Base-by-base conservation (phyloP, 305 asterid genomes). In the Solanum hybrid region DNA sequence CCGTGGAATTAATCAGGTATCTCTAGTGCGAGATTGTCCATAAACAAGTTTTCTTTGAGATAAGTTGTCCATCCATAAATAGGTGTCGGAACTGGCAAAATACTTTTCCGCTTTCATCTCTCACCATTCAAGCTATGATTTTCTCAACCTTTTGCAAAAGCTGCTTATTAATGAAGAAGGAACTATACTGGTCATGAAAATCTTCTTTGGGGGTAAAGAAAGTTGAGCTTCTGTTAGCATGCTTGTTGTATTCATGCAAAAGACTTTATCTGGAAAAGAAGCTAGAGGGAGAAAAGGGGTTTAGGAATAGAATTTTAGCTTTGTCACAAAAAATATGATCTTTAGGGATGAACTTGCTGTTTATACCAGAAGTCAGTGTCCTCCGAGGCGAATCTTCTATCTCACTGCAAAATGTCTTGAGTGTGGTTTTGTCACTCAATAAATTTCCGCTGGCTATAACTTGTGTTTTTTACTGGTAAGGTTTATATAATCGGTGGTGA, bases 1-100 rank as follows among this genome's bases (percentile, higher is more conserved):
- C 90, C 96, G 97, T 76, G 98, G 95, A 87, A 94, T 95, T 90
- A 95, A 96, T 91, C 98, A 95, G 96, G 98, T 93, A 88, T 72
- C n/a, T 75, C 73, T 40, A 31, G 69, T 45, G 75, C 7, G 38
- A 72, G 27, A 40, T 66, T 35, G 77, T 72, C 88, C 56, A 34
- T 66, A 60, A 66, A 9, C 22, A 32, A 4, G 60, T 71, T 12
- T 42, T 37, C 42, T 42, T 4, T 10, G 42, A 15, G 87, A 51
- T 84, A 51, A 9, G 76, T 19, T 31, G 45, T 56, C 29, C 76
- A 19, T 56, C 29, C 42, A 31, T 32, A 56, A 12, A 32, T n/a
- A 85, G 77, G 77, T 85, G 88, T 19, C 31, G 75, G 15, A 56
- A 84, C 24, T 31, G 32, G 76, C 35, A 51, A 2, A n/a, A 60